phyloP scores from a whole-genome alignment of 768 basidiomycete species.

The Pleurotus sapidus region DNA sequence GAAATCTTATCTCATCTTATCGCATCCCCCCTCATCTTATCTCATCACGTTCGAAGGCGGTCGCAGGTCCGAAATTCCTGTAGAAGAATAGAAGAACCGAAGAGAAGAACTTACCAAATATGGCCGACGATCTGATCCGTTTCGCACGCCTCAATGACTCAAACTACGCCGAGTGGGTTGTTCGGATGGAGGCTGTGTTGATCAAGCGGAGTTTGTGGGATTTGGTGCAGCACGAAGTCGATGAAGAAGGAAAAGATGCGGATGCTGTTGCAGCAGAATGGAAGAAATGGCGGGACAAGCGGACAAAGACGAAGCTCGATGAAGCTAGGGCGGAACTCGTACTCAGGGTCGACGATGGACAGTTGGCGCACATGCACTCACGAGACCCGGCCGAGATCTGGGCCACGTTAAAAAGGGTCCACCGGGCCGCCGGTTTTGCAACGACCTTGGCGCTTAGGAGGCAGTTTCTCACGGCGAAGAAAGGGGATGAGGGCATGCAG shows the following conservation, averaged over 20 bases:
- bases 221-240: conserved; percentile 5
- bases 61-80: not conserved
- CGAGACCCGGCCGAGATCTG: conserved; percentile 21
- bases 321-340: conserved; percentile 23
- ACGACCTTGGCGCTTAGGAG: conserved; percentile 18
- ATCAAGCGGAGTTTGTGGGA: conserved; percentile 13
- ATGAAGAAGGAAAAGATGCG: not conserved
- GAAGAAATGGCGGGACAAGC: conserved; percentile 8
- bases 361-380: conserved; percentile 21
- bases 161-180: conserved; percentile 21
- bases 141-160: conserved; percentile 17
- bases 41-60: not conserved
- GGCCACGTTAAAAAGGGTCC: conserved; percentile 15
- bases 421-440: conserved; percentile 21
- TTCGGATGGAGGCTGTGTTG: conserved; percentile 21
- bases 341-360: conserved; percentile 19
- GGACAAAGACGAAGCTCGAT: conserved; percentile 16
- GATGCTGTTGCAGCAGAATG: conserved; percentile 4
- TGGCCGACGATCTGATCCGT: not conserved
- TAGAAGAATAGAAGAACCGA: not conserved
- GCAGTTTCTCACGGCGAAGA: conserved; percentile 21
- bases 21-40: no score
- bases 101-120: not conserved
- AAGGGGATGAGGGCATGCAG: conserved; percentile 19
- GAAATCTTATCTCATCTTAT: no score